Base-by-base conservation (phyloP, 1,284 basidiomycete species). In the Porodaedalea pini region DNA sequence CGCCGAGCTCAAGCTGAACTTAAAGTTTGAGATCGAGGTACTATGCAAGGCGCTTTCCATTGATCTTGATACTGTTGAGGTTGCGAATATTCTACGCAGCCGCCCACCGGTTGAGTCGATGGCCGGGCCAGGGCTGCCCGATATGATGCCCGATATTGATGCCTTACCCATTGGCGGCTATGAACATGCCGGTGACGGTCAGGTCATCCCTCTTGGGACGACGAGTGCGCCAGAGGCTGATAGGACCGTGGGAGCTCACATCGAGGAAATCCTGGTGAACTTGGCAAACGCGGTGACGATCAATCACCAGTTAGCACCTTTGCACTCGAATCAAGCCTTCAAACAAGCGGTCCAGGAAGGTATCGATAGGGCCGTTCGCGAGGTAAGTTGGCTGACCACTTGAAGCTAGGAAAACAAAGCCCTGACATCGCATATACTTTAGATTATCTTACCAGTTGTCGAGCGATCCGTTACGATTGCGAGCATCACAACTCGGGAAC, bases 401-500 rank as follows among this genome's bases (percentile, higher is more conserved):
- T 8, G 43, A 23, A 29, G 60, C 11, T 7, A 15, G n/a, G 51
- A 44, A 36, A 23, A 10, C 8, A 31, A 55, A 37, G 62, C 34
- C 60, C 40, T 15, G 44, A 51, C 54, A 39, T 36, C n/a, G n/a
- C n/a, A 15, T 27, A 57, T 21, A 52, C 13, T 51, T 25, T 44
- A 91, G 85, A 98, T 99, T 64, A 96, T 99, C 64, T 78, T 95
- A 15, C 97, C 97, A 3, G 96, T 99, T 49, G 96, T 99, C 17
- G 97, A 99, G 70, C 85, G 97, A 58, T 98, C 94, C n/a, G 97
- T 98, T 43, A 99, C 97, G 1, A 99, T 99, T 65, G 97, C 97
- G 6, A 93, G 94, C 31, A 98, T 99, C 64, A 99, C 97, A 19
- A 97, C 96, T 15, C 82, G 94, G 40, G 97, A 99, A 71, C 79